Evolutionary conservation across 2,329 filamentous ascomycete genomes (phyloP), one percentile per base, ranked within the genome.

Genomic region (Pseudogymnoascus sp.): DNA sequence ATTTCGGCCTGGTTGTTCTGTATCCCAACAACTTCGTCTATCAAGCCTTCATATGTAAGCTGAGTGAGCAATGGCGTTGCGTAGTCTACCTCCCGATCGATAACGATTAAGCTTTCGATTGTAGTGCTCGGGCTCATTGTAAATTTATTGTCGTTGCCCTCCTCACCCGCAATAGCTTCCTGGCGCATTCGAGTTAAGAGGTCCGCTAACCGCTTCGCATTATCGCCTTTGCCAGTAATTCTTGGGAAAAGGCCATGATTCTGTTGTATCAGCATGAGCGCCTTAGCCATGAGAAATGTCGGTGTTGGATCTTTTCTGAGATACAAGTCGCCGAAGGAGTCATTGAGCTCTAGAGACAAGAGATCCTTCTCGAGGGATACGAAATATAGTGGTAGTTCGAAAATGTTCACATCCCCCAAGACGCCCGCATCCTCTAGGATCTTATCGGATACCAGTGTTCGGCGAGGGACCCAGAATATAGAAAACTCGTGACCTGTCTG

Each of bases 401-500:
- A 83, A 68, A 97, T 88, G 71, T 86, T 97, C 66, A 93, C 89
- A 74, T 99, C 95, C 64, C 95, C 96, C 60, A 97, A 82, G 12
- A 99, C 91, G 26, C 93, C 95, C 40, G 91, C 89, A 73, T 96
- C 92, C 76, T 99, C 95, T 40, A 99, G 81, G 60, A 97, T 84
- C 73, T 92, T 88, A 74, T 97, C 92, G 69, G 91, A 95, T 63
- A 97, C 88, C 63, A 96, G 80, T 3, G 95, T 97, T 66, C 95
- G 89, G 64, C 95, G 86, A 5, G 96, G 93, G 45, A 96, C 90
- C 90, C 95, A 97, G 74, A 97, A 93, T 70, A 99, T 89, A 67
- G 93, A 93, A 74, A 97, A 96, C 71, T 99, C 93, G 83, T 99
- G 95, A 69, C 92, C 90, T 57, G 88, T 90, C 71, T 91, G 89